phyloP scores from a whole-genome alignment of 2,329 filamentous ascomycete genomes.

The Cladosporium sp. region DNA sequence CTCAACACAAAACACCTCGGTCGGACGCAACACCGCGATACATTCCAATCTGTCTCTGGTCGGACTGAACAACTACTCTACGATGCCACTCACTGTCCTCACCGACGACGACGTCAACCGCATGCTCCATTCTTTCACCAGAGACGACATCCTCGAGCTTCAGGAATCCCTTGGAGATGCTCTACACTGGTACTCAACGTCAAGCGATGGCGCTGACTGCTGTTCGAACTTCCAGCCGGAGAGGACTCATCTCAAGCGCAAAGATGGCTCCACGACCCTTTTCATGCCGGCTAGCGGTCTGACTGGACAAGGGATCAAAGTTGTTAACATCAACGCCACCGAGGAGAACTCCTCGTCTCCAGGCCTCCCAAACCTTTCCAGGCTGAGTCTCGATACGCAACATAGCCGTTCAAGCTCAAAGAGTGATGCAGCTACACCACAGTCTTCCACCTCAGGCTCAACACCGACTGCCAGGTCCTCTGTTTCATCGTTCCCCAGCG shows the following conservation, averaged over 20 bases:
- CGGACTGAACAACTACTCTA: conserved; percentile 1
- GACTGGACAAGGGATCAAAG: conserved; percentile 59
- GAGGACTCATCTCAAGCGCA: conserved; percentile 56
- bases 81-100: conserved; percentile 59
- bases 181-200: conserved; percentile 62
- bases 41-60: too few relatives aligned
- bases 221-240: conserved; percentile 59
- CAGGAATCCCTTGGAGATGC: conserved; percentile 57
- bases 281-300: conserved; percentile 65
- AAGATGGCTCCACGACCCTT: conserved; percentile 58
- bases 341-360: conserved; percentile 18
- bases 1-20: not conserved
- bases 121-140: conserved; percentile 52
- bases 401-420: conserved; percentile 18
- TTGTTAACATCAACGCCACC: conserved; percentile 52
- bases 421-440: conserved; percentile 19
- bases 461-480: conserved; percentile 22
- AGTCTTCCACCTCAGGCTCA: conserved; percentile 25
- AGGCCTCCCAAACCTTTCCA: conserved; percentile 24
- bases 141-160: conserved; percentile 54
- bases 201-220: conserved; percentile 53
- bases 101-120: conserved; percentile 52
- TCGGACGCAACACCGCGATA: too few relatives aligned
- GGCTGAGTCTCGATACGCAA: conserved; percentile 21
- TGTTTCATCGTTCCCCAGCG: conserved; percentile 21